A percentile compares a stretch with the other conserved stretches of the same genome.
Conservation (phyloP, 31 red algal genomes). For the Pterothamnion heteromorphum region DNA sequence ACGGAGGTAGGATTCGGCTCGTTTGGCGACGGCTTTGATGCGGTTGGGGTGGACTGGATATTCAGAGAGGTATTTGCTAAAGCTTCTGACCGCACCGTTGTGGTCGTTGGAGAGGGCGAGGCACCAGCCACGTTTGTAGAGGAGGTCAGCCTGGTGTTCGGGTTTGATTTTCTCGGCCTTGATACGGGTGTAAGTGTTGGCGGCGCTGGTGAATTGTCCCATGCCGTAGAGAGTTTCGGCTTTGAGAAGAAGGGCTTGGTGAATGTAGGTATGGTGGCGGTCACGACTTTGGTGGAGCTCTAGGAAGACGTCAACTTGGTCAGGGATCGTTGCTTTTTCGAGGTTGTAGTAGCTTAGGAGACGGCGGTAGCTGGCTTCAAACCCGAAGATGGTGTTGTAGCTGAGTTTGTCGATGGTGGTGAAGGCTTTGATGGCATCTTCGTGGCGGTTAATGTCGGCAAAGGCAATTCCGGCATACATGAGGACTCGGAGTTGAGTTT, state of each 20-base stretch:
- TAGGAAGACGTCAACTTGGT: background rate
- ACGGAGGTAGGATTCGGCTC: background rate
- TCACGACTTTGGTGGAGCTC: background rate
- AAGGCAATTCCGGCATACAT: background rate
- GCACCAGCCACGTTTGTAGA: background rate
- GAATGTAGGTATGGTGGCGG: background rate
- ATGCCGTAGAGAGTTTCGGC: background rate
- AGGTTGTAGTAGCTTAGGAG: background rate
- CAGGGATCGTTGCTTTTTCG: background rate
- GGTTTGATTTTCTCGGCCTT: background rate
- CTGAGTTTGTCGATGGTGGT: background rate
- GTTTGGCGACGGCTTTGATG: background rate
- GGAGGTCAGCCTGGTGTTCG: background rate
- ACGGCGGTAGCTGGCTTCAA: background rate
- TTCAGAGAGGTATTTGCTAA: background rate
- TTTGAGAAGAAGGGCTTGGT: slow-evolving; percentile 7
- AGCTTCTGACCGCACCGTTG: background rate
- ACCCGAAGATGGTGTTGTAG: background rate
- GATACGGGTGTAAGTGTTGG: background rate
- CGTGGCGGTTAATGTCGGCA: background rate
- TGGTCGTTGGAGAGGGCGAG: background rate
- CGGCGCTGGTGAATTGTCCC: background rate
- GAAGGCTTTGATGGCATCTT: background rate
- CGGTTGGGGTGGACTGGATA: background rate
- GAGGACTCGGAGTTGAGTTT: background rate